Evolutionary conservation across 1,284 basidiomycete genomes (phyloP).

Genomic region (Takashimella tepidaria): DNA sequence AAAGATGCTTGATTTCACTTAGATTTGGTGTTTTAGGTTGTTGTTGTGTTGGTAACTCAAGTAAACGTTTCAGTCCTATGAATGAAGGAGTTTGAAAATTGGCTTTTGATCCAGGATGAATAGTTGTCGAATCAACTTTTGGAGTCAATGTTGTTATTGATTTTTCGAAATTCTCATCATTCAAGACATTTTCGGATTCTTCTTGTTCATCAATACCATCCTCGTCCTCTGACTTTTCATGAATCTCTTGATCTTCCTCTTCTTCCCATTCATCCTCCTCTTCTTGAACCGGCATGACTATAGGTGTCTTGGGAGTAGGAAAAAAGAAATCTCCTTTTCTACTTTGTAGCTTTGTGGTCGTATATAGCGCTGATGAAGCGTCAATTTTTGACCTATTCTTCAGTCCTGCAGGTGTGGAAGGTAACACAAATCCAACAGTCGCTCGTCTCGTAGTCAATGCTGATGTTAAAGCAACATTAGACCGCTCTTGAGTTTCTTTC

Average conservation of each 20-base stretch:
- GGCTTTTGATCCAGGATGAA: not conserved
- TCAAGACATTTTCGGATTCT: not conserved
- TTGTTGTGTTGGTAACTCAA: not conserved
- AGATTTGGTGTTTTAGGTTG: not conserved
- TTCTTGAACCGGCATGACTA: not conserved
- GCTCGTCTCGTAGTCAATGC: slow-evolving; percentile 14
- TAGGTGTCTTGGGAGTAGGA: slow-evolving; percentile 8
- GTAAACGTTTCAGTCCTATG: not conserved
- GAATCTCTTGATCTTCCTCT: not conserved
- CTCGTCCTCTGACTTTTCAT: slow-evolving; percentile 1
- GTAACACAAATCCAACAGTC: slow-evolving; percentile 32
- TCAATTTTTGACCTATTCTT: not conserved
- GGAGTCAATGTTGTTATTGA: too few relatives aligned
- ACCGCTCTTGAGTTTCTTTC: slow-evolving; percentile 1
- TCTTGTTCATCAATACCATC: not conserved
- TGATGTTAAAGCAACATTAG: not conserved
- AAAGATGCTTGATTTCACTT: not conserved
- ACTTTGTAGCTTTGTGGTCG: not conserved
- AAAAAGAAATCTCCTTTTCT: not conserved
- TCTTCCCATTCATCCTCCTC: not conserved
- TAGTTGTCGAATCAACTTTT: not conserved
- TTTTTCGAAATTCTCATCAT: not conserved
- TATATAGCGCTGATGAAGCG: not conserved
- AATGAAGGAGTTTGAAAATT: not conserved
- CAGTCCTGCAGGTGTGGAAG: slow-evolving; percentile 23